phyloP scores from a whole-genome alignment of 495 filamentous ascomycete species.

The Pseudomonodictys pantanalensis region DNA sequence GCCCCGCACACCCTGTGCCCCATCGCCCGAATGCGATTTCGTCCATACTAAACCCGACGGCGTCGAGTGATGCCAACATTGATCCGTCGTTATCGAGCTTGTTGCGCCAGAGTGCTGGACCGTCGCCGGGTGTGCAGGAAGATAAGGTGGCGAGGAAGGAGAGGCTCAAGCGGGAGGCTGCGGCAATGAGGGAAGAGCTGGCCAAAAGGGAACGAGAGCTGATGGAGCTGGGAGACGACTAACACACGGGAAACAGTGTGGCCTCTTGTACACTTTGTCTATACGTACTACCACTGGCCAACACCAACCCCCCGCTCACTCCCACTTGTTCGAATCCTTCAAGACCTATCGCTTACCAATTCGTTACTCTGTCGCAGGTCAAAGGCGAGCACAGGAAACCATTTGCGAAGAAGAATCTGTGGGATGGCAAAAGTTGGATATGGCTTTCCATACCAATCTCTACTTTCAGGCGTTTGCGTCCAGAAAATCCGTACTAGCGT shows the following conservation, averaged over 20 bases:
- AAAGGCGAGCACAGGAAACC: too few relatives aligned
- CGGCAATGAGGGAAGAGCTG: constrained; percentile 72
- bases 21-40: constrained; percentile 19
- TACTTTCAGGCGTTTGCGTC: too few relatives aligned
- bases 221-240: constrained; percentile 49
- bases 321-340: too few relatives aligned
- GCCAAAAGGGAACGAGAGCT: constrained; percentile 75
- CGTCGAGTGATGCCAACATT: constrained; percentile 22
- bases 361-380: too few relatives aligned
- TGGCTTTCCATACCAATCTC: too few relatives aligned
- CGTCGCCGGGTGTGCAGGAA: constrained; percentile 37
- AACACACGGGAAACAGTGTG: background rate
- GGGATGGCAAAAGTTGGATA: too few relatives aligned
- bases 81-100: constrained; percentile 25
- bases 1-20: constrained; percentile 42
- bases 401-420: too few relatives aligned
- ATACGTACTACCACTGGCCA: too few relatives aligned
- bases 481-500: too few relatives aligned
- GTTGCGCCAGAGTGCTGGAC: background rate
- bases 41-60: constrained; percentile 25
- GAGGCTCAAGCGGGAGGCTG: constrained; percentile 67
- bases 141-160: constrained; percentile 23
- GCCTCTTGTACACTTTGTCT: too few relatives aligned
- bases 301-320: too few relatives aligned
- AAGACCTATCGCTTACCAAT: too few relatives aligned